Conservation (phyloP, 2,329 filamentous ascomycete species). For the Plectosphaerella cucumerina region DNA sequence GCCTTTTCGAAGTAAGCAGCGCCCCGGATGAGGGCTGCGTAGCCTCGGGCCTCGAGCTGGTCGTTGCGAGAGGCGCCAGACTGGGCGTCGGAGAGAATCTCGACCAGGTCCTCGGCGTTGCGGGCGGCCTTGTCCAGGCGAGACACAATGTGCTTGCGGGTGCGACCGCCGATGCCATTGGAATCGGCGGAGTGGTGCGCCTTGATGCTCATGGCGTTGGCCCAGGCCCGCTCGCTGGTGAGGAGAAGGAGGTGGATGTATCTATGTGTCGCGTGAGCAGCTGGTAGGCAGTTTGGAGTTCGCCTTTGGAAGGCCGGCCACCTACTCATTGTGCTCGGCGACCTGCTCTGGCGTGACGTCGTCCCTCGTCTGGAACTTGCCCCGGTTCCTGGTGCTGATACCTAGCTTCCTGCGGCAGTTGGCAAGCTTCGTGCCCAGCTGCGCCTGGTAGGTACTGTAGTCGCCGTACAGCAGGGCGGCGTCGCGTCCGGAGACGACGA, state of each 20-base stretch:
- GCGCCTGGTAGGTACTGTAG: conserved; percentile 78
- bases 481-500: conserved; percentile 74
- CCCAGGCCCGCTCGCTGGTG: conserved; percentile 87
- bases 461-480: conserved; percentile 84
- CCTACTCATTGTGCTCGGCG: conserved; percentile 68
- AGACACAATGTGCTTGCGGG: conserved; percentile 84
- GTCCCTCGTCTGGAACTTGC: conserved; percentile 74
- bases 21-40: conserved; percentile 72
- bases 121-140: conserved; percentile 75
- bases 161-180: conserved; percentile 73
- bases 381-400: conserved; percentile 76
- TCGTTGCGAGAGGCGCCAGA: conserved; percentile 65
- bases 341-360: conserved; percentile 72
- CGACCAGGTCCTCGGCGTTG: conserved; percentile 64
- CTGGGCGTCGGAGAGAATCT: conserved; percentile 58
- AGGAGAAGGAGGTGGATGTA: conserved; percentile 77
- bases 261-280: conserved; percentile 37
- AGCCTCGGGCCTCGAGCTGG: conserved; percentile 81
- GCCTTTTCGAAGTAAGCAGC: conserved; percentile 83
- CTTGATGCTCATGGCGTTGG: conserved; percentile 94
- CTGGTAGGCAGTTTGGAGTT: neutral
- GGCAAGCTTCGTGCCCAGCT: conserved; percentile 76
- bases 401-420: conserved; percentile 82
- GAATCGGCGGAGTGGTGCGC: conserved; percentile 73
- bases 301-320: neutral